Evolutionary conservation across 1,139 yeast genomes (phyloP).

Genomic region (Yamadazyma buinensis): DNA sequence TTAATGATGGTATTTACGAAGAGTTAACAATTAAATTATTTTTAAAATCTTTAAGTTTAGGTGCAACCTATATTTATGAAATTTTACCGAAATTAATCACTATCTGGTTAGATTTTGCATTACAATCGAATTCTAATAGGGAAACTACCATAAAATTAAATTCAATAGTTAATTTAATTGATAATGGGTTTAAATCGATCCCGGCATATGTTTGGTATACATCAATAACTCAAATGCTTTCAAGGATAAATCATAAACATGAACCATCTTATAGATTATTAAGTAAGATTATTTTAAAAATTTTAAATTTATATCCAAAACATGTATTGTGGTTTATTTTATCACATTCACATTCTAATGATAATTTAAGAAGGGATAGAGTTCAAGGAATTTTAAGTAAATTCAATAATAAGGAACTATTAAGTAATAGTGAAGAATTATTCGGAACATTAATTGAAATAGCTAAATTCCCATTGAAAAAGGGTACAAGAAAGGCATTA

Average conservation of each 20-base stretch:
- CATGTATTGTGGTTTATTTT: conserved; percentile 85
- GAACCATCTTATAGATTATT: conserved; percentile 54
- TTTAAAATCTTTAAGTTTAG: conserved; percentile 63
- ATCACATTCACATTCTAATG: conserved; percentile 70
- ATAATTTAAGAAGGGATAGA: conserved; percentile 49
- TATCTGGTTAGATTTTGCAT: conserved; percentile 86
- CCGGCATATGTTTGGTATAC: conserved; percentile 76
- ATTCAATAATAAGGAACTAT: conserved; percentile 1
- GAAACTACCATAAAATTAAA: conserved; percentile 38
- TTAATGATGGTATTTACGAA: conserved; percentile 61
- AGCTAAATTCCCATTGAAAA: conserved; percentile 33
- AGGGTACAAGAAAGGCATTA: conserved; percentile 24
- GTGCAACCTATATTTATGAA: conserved; percentile 72
- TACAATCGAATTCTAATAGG: conserved; percentile 20
- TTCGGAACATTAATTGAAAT: conserved; percentile 34
- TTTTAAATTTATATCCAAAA: conserved; percentile 67
- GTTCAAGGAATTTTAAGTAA: conserved; percentile 31
- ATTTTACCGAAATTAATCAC: conserved; percentile 87
- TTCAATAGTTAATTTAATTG: conserved; percentile 52
- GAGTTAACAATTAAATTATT: conserved; percentile 62
- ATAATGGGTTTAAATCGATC: conserved; percentile 40
- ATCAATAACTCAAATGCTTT: conserved; percentile 80
- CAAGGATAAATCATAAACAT: conserved; percentile 70
- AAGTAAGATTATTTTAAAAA: conserved; percentile 50
- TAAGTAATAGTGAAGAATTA: conserved; percentile 18